Evolutionary conservation across 2,329 filamentous ascomycete species (phyloP), one percentile per base, ranked within the genome.

Genomic region (Fusarium gaditjirri): DNA sequence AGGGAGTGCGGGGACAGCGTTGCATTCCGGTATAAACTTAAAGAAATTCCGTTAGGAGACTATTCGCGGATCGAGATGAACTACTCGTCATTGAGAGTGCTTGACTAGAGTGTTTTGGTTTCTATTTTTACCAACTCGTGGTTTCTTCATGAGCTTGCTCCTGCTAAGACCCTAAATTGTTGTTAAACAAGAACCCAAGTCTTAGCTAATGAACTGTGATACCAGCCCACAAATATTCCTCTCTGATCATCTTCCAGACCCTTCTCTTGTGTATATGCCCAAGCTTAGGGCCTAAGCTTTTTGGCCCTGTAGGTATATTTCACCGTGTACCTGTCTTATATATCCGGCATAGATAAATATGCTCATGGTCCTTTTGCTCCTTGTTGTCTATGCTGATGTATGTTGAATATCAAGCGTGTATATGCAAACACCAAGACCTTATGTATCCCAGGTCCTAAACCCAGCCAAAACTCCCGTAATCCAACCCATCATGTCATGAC

Each of bases 351-450:
- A 21, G 9, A 38, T 25, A 36, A 31, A 23, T 19, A 42, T 54
- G 11, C 36, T 42, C 10, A n/a, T 5, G 6, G 1, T 2, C 27
- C 25, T 21, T 39, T 4, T 39, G 7, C n/a, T 33, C 21, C 19
- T 16, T 39, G 21, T 62, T 39, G 39, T 38, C 19, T 47, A 39
- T 33, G 59, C 35, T 63, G 11, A 49, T 52, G 16, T 61, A 35
- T 61, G 63, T 49, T 68, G 41, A 68, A 62, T 54, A 68, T 53
- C 65, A 68, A 54, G 41, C 33, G 41, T 29, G 10, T 29, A 21
- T 42, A 53, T 23, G 21, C 23, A 47, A 53, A 53, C 10, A 12
- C 16, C 29, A 43, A 54, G 31, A 35, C 47, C 31, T 14, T 39
- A n/a, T 12, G 10, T 38, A 39, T 25, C 14, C 36, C 36, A 12